phyloP scores from a whole-genome alignment of 805 yeast species.

The Kodamaea kaohsiungensis region DNA sequence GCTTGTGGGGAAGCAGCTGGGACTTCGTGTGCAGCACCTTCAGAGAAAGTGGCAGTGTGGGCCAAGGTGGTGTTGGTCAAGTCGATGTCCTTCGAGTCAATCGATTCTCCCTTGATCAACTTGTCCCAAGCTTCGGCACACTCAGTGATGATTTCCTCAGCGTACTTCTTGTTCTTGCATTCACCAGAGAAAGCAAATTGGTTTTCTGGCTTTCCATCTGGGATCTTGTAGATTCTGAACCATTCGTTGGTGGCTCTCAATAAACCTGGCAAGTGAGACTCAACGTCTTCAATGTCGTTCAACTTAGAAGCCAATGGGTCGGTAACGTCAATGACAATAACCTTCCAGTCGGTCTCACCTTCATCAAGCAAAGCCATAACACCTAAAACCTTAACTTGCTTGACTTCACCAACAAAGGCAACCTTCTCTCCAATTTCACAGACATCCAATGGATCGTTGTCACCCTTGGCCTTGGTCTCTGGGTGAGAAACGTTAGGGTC shows the following conservation, averaged over 20 bases:
- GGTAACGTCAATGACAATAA: constrained; percentile 64
- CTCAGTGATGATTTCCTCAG: constrained; percentile 60
- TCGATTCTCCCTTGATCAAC: constrained; percentile 49
- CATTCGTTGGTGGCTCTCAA: constrained; percentile 68
- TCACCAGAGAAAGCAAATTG: constrained; percentile 74
- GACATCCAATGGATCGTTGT: constrained; percentile 50
- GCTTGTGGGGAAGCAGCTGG: constrained; percentile 73
- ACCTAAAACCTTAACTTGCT: constrained; percentile 69
- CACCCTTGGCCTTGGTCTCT: constrained; percentile 59
- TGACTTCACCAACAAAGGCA: constrained; percentile 51
- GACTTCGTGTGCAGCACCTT: constrained; percentile 44
- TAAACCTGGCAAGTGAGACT: constrained; percentile 66
- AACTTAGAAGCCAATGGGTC: constrained; percentile 66
- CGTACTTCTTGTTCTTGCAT: constrained; percentile 56
- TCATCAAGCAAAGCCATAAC: constrained; percentile 82
- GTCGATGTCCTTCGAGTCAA: constrained; percentile 55
- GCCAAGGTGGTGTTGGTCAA: constrained; percentile 75
- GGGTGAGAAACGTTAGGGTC: constrained; percentile 62
- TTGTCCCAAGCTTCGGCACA: constrained; percentile 70
- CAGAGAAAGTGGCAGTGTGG: constrained; percentile 54
- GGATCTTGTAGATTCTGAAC: constrained; percentile 83
- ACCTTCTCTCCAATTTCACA: constrained; percentile 52
- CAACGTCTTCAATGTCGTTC: constrained; percentile 68
- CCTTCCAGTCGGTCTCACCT: constrained; percentile 97
- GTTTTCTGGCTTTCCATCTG: constrained; percentile 78